Evolutionary conservation across 257 asterid genomes (phyloP).

Genomic region (Thymus mandschuricus): DNA sequence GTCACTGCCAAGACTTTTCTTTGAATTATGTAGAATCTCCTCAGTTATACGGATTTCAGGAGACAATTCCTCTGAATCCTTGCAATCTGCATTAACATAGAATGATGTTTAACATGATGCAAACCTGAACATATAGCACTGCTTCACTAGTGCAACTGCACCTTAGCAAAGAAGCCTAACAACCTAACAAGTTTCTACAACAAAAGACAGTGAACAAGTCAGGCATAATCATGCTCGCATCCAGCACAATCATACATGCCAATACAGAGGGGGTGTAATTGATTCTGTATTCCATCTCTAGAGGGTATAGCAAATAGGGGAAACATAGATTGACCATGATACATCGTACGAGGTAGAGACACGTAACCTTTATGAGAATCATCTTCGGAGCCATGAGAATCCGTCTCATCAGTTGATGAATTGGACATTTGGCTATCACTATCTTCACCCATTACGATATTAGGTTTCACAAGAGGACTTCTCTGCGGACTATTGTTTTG

Average conservation of each 20-base stretch:
- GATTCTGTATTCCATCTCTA: constrained; percentile 12
- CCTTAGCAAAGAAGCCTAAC: constrained; percentile 22
- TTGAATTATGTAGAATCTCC: constrained; percentile 36
- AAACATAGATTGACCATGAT: constrained; percentile 30
- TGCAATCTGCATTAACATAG: constrained; percentile 49
- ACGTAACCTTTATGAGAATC: constrained; percentile 60
- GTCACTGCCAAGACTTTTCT: constrained; percentile 37
- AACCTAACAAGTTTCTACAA: constrained; percentile 19
- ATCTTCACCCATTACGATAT: constrained; percentile 48
- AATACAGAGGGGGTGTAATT: constrained; percentile 24
- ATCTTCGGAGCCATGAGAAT: constrained; percentile 56
- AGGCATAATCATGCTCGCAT: constrained; percentile 27
- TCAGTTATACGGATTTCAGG: constrained; percentile 40
- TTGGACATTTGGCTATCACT: constrained; percentile 41
- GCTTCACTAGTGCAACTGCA: constrained; percentile 25
- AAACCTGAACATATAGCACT: constrained; percentile 22
- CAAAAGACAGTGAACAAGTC: background rate
- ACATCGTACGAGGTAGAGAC: constrained; percentile 28
- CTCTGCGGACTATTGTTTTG: constrained; percentile 39
- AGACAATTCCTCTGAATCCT: constrained; percentile 43
- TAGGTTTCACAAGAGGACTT: constrained; percentile 45
- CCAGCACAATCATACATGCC: constrained; percentile 25
- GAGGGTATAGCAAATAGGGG: constrained; percentile 25
- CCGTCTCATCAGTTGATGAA: constrained; percentile 48
- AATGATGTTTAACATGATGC: constrained; percentile 28